These are phyloP conservation scores for Stephanodiscus triporus DNA, from an alignment of 108 stramenopile genomes.

Conservation along the genomic window DNA sequence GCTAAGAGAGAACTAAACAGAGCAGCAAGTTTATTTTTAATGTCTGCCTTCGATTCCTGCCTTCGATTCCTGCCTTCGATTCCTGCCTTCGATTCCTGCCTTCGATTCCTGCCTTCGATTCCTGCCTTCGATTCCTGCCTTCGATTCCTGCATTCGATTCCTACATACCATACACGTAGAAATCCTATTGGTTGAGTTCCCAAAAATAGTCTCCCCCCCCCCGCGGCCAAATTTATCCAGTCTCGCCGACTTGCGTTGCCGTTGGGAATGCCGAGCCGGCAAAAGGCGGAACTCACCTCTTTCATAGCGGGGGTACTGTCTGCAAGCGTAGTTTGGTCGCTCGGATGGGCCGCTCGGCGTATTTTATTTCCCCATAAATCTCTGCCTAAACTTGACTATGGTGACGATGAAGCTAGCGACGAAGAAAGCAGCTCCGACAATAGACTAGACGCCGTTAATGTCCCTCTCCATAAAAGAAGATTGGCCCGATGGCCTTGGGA, in stretches of 20 bases:
- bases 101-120: too few relatives aligned
- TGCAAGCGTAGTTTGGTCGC: constrained; percentile 27
- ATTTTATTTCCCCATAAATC: constrained; percentile 1
- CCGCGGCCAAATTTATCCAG: too few relatives aligned
- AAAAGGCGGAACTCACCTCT: constrained; percentile 1
- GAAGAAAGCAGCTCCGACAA: constrained; percentile 12
- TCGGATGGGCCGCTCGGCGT: constrained; percentile 16
- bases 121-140: too few relatives aligned
- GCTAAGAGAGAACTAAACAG: too few relatives aligned
- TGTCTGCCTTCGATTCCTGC: too few relatives aligned
- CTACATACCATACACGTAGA: too few relatives aligned
- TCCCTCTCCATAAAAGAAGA: not conserved
- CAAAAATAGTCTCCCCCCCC: too few relatives aligned
- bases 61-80: too few relatives aligned
- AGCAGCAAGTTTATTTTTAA: too few relatives aligned
- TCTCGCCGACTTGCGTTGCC: not conserved
- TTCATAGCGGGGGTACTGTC: constrained; percentile 31
- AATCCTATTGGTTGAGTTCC: too few relatives aligned
- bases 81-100: too few relatives aligned
- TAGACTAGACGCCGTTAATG: not conserved
- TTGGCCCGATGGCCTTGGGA: constrained; percentile 48
- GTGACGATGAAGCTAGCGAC: constrained; percentile 23
- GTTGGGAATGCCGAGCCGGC: not conserved
- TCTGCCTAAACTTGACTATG: constrained; percentile 3
- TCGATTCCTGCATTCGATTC: too few relatives aligned